Conservation (phyloP, 805 yeast genomes). For the Candida takata region DNA sequence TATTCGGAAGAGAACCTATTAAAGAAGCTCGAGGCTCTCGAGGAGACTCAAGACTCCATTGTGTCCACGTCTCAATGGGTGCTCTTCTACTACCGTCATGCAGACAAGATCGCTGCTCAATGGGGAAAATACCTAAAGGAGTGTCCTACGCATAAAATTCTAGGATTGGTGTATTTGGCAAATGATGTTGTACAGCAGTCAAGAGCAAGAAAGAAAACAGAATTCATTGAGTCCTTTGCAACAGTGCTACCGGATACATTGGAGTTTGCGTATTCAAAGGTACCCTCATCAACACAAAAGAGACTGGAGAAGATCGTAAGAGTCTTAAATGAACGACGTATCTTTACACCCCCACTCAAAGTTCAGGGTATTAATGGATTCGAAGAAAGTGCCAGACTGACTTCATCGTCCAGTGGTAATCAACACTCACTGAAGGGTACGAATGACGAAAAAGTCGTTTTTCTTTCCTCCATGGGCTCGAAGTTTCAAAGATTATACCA, state of each 20-base stretch:
- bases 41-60: slow-evolving; percentile 65
- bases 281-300: slow-evolving; percentile 13
- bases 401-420: neutral
- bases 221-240: slow-evolving; percentile 53
- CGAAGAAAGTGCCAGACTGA: neutral
- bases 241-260: slow-evolving; percentile 39
- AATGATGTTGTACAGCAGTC: slow-evolving; percentile 82
- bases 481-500: slow-evolving; percentile 19
- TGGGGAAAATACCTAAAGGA: slow-evolving; percentile 39
- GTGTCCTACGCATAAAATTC: slow-evolving; percentile 34
- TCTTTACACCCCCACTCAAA: slow-evolving; percentile 27
- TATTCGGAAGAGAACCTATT: slow-evolving; percentile 43
- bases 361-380: slow-evolving; percentile 6
- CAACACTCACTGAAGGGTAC: neutral
- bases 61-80: slow-evolving; percentile 72
- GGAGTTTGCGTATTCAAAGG: slow-evolving; percentile 18
- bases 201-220: slow-evolving; percentile 50
- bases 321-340: slow-evolving; percentile 51
- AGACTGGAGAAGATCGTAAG: slow-evolving; percentile 44
- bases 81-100: slow-evolving; percentile 57
- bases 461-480: slow-evolving; percentile 7
- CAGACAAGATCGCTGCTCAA: slow-evolving; percentile 41
- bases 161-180: slow-evolving; percentile 60
- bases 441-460: slow-evolving; percentile 10
- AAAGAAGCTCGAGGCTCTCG: slow-evolving; percentile 40